Percentiles rank a stretch among this genome's conserved stretches.
Evolutionary conservation across 768 basidiomycete species (phyloP).

Genomic region (Psilocybe azurescens): DNA sequence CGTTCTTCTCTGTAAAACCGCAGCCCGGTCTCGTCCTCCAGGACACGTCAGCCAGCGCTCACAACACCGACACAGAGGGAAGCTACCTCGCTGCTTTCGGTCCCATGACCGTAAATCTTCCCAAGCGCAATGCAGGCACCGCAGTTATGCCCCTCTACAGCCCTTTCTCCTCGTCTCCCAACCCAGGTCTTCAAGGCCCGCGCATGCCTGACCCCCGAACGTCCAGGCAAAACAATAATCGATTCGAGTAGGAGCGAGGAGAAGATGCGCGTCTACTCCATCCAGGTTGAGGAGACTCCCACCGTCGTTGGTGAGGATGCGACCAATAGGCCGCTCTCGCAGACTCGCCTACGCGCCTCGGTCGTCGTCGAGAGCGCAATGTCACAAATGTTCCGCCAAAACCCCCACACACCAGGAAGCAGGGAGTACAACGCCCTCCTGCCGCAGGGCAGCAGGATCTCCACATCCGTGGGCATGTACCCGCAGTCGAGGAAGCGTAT

Average conservation of each 20-base stretch:
- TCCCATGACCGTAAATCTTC: slow-evolving; percentile 41
- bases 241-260: slow-evolving; percentile 28
- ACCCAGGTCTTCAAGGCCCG: slow-evolving; percentile 33
- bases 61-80: background rate
- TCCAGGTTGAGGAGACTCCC: slow-evolving; percentile 43
- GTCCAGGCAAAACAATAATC: slow-evolving; percentile 4
- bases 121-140: slow-evolving; percentile 13
- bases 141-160: slow-evolving; percentile 31
- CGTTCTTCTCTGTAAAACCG: slow-evolving; percentile 51
- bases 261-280: slow-evolving; percentile 32
- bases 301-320: slow-evolving; percentile 47
- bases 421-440: slow-evolving; percentile 38
- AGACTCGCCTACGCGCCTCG: slow-evolving; percentile 37
- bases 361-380: slow-evolving; percentile 45
- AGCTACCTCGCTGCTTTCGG: slow-evolving; percentile 46
- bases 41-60: slow-evolving; percentile 10
- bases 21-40: slow-evolving; percentile 66
- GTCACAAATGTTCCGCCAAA: slow-evolving; percentile 38
- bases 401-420: slow-evolving; percentile 56
- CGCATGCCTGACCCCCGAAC: slow-evolving; percentile 1
- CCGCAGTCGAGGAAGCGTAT: no score
- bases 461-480: slow-evolving; percentile 10
- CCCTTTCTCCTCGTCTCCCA: slow-evolving; percentile 19
- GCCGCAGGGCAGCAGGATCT: background rate
- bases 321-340: slow-evolving; percentile 35